These are phyloP conservation scores for Bolboschoenus planiculmis DNA, from an alignment of 176 grass and related monocot genomes.

Conservation along the genomic window DNA sequence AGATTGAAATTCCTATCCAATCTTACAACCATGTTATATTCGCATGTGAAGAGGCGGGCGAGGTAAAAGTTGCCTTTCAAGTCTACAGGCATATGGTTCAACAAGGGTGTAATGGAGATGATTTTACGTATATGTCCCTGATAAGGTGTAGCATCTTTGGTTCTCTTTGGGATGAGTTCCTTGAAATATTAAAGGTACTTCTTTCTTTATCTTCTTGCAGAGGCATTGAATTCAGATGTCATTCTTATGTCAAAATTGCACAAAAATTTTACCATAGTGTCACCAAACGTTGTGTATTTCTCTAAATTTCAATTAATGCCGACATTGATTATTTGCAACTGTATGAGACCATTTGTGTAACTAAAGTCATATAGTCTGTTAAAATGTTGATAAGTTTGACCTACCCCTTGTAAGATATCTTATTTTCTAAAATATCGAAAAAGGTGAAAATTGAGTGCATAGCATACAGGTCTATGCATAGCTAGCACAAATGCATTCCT, in stretches of 20 bases:
- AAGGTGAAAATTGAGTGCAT: background rate
- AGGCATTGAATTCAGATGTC: background rate
- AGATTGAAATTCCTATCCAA: conserved; percentile 41
- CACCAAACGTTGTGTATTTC: background rate
- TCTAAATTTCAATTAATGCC: background rate
- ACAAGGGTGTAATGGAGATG: conserved; percentile 45
- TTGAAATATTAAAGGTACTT: conserved; percentile 68
- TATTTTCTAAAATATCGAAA: background rate
- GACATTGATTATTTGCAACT: background rate
- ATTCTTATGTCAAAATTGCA: background rate
- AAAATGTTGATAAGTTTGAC: background rate
- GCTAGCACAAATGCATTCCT: background rate
- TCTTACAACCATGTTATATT: conserved; percentile 92
- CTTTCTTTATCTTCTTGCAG: conserved; percentile 2
- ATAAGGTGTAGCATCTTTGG: conserved; percentile 82
- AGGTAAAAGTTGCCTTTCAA: conserved; percentile 66
- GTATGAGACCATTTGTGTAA: background rate
- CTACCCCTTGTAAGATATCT: background rate
- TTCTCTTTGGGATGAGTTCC: conserved; percentile 79
- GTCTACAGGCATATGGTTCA: conserved; percentile 65
- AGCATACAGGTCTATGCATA: background rate
- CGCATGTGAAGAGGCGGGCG: conserved; percentile 61
- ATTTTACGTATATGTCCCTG: conserved; percentile 75
- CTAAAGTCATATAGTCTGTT: background rate
- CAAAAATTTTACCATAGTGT: background rate